These are phyloP conservation scores for Colletotrichum tropicicola DNA, from an alignment of 2,329 filamentous ascomycete genomes.

Conservation along the genomic window DNA sequence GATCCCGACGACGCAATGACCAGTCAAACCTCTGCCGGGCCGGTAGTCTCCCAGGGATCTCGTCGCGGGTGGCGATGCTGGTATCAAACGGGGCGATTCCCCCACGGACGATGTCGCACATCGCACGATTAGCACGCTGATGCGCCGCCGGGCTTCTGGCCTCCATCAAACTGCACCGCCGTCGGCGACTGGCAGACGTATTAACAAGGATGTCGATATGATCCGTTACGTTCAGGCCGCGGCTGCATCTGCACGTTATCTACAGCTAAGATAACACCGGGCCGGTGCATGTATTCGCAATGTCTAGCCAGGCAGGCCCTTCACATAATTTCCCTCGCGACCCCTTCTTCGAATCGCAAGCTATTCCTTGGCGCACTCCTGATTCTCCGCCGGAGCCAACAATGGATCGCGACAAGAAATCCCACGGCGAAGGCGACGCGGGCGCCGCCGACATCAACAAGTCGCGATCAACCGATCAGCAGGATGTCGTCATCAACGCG, in stretches of 20 bases:
- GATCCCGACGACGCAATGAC: no score
- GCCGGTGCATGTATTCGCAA: not conserved
- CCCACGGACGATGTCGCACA: no score
- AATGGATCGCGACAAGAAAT: slow-evolving; percentile 12
- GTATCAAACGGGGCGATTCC: slow-evolving; percentile 6
- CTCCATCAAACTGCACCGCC: not conserved
- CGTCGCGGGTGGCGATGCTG: not conserved
- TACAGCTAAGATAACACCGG: not conserved
- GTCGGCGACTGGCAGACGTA: not conserved
- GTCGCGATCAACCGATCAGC: slow-evolving; percentile 7
- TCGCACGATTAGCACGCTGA: not conserved
- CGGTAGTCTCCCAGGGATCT: not conserved
- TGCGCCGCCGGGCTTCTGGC: not conserved
- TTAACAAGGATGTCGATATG: not conserved
- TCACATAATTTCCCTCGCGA: not conserved
- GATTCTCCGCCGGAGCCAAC: not conserved
- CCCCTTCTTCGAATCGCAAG: not conserved
- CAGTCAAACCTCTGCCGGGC: no score
- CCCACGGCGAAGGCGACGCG: not conserved
- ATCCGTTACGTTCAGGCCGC: not conserved
- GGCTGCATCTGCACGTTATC: not conserved
- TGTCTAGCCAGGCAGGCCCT: not conserved
- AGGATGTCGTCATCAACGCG: slow-evolving; percentile 41
- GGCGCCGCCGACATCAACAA: not conserved
- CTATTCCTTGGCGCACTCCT: not conserved